phyloP scores from a whole-genome alignment of 352 stramenopile genomes.

The Poterioochromonas sp. region DNA sequence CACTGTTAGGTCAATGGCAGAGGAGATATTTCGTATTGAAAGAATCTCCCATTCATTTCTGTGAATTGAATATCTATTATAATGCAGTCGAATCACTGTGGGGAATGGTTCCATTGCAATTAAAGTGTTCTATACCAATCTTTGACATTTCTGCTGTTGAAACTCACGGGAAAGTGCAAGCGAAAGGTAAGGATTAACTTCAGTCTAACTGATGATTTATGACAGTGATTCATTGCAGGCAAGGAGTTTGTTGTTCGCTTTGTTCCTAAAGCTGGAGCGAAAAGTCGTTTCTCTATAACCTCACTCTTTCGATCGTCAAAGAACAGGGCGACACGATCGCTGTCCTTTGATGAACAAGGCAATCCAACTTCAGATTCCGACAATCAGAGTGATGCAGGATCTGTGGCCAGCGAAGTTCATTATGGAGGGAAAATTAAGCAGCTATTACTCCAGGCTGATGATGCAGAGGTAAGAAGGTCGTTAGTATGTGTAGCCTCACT shows the following conservation, averaged over 20 bases:
- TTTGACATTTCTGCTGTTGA: not conserved
- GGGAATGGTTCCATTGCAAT: slow-evolving; percentile 12
- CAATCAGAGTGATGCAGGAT: too few relatives aligned
- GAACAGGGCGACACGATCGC: not conserved
- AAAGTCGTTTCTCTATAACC: not conserved
- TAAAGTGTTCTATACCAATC: slow-evolving; percentile 7
- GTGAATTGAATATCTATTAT: not conserved
- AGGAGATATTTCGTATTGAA: slow-evolving; percentile 5
- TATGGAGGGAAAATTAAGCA: not conserved
- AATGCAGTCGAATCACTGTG: not conserved
- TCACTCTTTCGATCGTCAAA: not conserved
- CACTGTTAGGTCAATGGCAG: not conserved
- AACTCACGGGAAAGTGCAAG: not conserved
- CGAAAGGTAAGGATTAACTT: not conserved
- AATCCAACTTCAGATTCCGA: not conserved
- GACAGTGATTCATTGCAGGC: not conserved
- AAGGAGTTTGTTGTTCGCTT: not conserved
- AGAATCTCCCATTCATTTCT: slow-evolving; percentile 5
- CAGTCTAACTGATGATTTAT: too few relatives aligned
- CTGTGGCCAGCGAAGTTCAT: not conserved
- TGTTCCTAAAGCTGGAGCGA: not conserved
- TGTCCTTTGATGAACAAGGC: not conserved
- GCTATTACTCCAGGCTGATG: not conserved
- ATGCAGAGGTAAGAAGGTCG: not conserved
- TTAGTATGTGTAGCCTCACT: not conserved